Evolutionary conservation across 2,329 filamentous ascomycete species (phyloP), one percentile per base, ranked within the genome.

Genomic region (Chrysosporium keratinophilum): DNA sequence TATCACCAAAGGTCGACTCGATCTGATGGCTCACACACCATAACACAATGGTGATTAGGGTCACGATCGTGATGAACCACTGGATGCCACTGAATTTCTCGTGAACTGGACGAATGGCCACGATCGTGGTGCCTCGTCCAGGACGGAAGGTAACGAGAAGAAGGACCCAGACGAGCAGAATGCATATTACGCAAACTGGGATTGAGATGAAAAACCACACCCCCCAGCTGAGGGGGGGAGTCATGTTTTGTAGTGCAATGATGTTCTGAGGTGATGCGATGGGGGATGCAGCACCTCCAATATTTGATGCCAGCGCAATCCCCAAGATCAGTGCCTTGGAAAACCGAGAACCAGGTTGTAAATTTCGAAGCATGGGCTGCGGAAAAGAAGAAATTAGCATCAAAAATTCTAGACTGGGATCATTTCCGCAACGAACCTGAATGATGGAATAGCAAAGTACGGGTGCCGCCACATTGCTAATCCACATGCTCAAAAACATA

Each of bases 221-320:
- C 17, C 88, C 85, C 93, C 93, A 98, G 12, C 87, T 89, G 7
- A 93, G 90, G 55, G 85, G 81, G 0, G 91, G 91, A 54, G 83
- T 76, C 93, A 98, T 98, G 72, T 96, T 95, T 63, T 94, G 86
- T 56, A 98, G 78, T 1, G 94, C 93, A 55, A 98, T 93, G 48
- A 98, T 88, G 64, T 98, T 98, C 67, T 98, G 93, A 0, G 94
- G 93, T 3, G 89, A 96, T 5, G 94, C 93, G 62, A 98, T 98
- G 0, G 93, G 93, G 1, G 90, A 96, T 0, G 95, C 87, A 71
- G 95, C 95, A 55, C 93, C 93, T 56, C 93, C 93, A 54, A 98
- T 88, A 67, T 98, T 98, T 45, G 89, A 94, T 9, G 91, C 86
- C 2, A 98, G 79, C 0, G 93, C 93, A 63, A 97, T 97, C 46